Percentiles rank a stretch among this genome's conserved stretches.
Evolutionary conservation across 1,284 basidiomycete species (phyloP).

Genomic region (Marasmius fiardii): DNA sequence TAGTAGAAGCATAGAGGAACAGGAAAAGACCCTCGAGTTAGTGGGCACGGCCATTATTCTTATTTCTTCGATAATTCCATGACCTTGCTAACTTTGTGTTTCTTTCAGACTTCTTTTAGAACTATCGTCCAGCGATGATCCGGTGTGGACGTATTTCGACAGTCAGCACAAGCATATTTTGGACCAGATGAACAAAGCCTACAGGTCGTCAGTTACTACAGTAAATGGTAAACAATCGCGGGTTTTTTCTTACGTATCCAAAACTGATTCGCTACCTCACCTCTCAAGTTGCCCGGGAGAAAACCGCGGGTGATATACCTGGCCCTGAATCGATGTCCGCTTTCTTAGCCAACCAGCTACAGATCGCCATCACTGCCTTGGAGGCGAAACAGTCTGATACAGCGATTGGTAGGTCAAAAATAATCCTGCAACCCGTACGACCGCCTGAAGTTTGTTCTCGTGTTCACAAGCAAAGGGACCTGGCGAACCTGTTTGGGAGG

Average conservation of each 20-base stretch:
- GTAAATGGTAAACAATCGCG: conserved; percentile 49
- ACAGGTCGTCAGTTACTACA: conserved; percentile 49
- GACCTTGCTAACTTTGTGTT: conserved; percentile 6
- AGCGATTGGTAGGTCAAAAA: conserved; percentile 52
- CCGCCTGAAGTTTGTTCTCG: conserved; percentile 5
- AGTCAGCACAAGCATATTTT: conserved; percentile 88
- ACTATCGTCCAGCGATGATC: conserved; percentile 79
- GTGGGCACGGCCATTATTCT: conserved; percentile 22
- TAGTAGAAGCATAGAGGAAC: conserved; percentile 82
- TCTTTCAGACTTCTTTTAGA: conserved; percentile 75
- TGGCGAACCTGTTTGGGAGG: conserved; percentile 80
- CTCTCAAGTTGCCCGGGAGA: conserved; percentile 40
- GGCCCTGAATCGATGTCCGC: conserved; percentile 37
- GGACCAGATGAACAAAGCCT: conserved; percentile 71
- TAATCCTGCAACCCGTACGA: not conserved
- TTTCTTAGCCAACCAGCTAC: conserved; percentile 52
- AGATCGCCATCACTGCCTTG: conserved; percentile 51
- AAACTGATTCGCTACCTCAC: not conserved
- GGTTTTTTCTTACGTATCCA: conserved; percentile 10
- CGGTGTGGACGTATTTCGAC: conserved; percentile 94
- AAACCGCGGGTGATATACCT: conserved; percentile 29
- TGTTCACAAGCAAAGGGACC: conserved; percentile 47
- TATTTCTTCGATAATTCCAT: conserved; percentile 8
- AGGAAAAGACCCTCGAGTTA: conserved; percentile 96
- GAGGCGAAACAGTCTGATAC: conserved; percentile 64